phyloP scores from a whole-genome alignment of 768 basidiomycete species.

The Naganishia kalamii region DNA sequence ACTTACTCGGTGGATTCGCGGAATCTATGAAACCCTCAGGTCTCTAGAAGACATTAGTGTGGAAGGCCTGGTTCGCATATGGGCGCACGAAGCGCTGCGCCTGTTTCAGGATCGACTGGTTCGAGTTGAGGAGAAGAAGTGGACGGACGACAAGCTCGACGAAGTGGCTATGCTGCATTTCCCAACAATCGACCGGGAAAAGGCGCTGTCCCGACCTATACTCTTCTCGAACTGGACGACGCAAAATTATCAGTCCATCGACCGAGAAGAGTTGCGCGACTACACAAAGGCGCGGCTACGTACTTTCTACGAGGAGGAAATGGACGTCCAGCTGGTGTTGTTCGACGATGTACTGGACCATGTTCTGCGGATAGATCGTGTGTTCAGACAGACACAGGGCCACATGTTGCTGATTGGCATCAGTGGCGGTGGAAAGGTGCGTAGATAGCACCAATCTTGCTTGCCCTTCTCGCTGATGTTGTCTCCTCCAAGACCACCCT shows the following conservation, averaged over 20 bases:
- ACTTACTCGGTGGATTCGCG: constrained; percentile 92
- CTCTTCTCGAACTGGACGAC: constrained; percentile 99
- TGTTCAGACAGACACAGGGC: constrained; percentile 96
- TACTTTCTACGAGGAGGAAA: constrained; percentile 98
- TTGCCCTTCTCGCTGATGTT: constrained; percentile 16
- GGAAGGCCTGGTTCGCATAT: constrained; percentile 90
- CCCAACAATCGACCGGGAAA: constrained; percentile 80
- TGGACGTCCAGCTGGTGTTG: constrained; percentile 92
- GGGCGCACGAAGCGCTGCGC: constrained; percentile 95
- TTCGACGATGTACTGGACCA: constrained; percentile 99
- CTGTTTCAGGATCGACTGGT: constrained; percentile 97
- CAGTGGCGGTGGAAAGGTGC: constrained; percentile 95
- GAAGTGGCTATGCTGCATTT: constrained; percentile 76
- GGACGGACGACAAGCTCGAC: constrained; percentile 94
- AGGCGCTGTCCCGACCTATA: constrained; percentile 81
- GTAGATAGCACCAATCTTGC: constrained; percentile 19
- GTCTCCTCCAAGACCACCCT: constrained; percentile 68
- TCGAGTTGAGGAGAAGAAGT: constrained; percentile 78
- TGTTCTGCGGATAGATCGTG: constrained; percentile 93
- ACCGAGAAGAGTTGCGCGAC: constrained; percentile 84
- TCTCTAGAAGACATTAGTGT: constrained; percentile 88
- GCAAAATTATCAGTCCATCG: constrained; percentile 90
- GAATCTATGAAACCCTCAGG: constrained; percentile 92
- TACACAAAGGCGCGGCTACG: constrained; percentile 93
- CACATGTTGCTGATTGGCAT: constrained; percentile 95